Conservation (phyloP, 495 filamentous ascomycete species). For the Sabuloglossum arenarium region DNA sequence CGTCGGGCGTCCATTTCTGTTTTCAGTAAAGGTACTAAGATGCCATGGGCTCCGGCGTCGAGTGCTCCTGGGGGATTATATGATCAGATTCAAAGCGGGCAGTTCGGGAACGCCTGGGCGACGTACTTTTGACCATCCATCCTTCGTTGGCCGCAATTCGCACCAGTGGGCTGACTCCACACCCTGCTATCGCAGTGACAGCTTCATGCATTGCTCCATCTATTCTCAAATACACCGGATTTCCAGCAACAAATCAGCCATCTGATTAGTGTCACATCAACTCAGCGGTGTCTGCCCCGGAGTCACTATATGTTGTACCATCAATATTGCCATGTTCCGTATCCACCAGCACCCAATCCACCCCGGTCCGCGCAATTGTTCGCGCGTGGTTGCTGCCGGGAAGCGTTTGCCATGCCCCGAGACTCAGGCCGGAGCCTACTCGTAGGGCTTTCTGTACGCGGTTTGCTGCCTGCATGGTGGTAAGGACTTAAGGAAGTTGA, state of each 20-base stretch:
- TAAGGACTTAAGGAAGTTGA: background rate
- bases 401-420: conserved; percentile 45
- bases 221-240: too few relatives aligned
- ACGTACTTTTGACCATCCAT: conserved; percentile 52
- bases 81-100: background rate
- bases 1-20: conserved; percentile 39
- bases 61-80: conserved; percentile 29
- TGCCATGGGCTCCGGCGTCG: conserved; percentile 47
- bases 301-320: conserved; percentile 25
- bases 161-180: conserved; percentile 46
- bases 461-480: conserved; percentile 41
- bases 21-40: conserved; percentile 43
- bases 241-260: background rate
- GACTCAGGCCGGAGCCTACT: conserved; percentile 31
- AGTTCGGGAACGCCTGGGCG: background rate
- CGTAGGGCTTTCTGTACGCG: conserved; percentile 36
- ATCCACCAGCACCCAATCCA: conserved; percentile 61
- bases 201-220: conserved; percentile 71
- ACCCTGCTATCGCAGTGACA: conserved; percentile 46
- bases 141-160: conserved; percentile 42
- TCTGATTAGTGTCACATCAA: too few relatives aligned
- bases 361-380: conserved; percentile 39
- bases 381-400: conserved; percentile 54
- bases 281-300: too few relatives aligned
- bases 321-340: conserved; percentile 64